phyloP scores from a whole-genome alignment of 768 basidiomycete genomes.

The Tremella fuciformis region DNA sequence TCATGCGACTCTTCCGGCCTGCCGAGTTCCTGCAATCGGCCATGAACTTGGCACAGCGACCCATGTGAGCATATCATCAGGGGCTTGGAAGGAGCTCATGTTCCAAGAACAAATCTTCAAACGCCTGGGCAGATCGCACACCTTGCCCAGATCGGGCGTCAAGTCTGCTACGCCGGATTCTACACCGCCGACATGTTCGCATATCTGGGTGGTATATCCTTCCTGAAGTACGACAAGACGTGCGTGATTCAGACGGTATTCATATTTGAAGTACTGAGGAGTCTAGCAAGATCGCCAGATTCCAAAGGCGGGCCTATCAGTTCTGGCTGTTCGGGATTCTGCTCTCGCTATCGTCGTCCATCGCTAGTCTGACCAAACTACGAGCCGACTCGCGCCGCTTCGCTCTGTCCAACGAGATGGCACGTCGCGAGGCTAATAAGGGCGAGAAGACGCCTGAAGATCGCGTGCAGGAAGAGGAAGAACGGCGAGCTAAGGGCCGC shows the following conservation, averaged over 20 bases:
- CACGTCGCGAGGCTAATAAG: slow-evolving; percentile 28
- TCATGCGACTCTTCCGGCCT: slow-evolving; percentile 89
- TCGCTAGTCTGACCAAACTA: slow-evolving; percentile 41
- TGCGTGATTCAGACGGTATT: slow-evolving; percentile 62
- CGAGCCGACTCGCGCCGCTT: slow-evolving; percentile 45
- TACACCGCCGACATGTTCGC: slow-evolving; percentile 74
- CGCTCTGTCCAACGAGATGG: slow-evolving; percentile 27
- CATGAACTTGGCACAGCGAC: slow-evolving; percentile 60
- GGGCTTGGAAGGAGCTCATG: slow-evolving; percentile 7
- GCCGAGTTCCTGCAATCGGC: slow-evolving; percentile 90
- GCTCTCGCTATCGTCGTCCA: slow-evolving; percentile 63
- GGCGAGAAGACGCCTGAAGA: slow-evolving; percentile 36
- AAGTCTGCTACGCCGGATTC: slow-evolving; percentile 85
- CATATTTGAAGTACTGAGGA: slow-evolving; percentile 50
- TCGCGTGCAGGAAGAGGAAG: slow-evolving; percentile 57
- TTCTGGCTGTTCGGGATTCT: slow-evolving; percentile 87
- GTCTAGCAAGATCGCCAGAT: slow-evolving; percentile 60
- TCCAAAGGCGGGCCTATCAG: slow-evolving; percentile 67
- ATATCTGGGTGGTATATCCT: slow-evolving; percentile 64
- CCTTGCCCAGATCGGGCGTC: slow-evolving; percentile 72
- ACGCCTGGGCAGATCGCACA: slow-evolving; percentile 59
- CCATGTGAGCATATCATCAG: slow-evolving; percentile 34
- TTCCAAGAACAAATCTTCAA: slow-evolving; percentile 17
- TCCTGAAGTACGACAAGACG: slow-evolving; percentile 44
- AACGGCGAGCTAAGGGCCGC: slow-evolving; percentile 67